phyloP scores from a whole-genome alignment of 371 early-diverging fungal species.

The Chytridium lagenaria region DNA sequence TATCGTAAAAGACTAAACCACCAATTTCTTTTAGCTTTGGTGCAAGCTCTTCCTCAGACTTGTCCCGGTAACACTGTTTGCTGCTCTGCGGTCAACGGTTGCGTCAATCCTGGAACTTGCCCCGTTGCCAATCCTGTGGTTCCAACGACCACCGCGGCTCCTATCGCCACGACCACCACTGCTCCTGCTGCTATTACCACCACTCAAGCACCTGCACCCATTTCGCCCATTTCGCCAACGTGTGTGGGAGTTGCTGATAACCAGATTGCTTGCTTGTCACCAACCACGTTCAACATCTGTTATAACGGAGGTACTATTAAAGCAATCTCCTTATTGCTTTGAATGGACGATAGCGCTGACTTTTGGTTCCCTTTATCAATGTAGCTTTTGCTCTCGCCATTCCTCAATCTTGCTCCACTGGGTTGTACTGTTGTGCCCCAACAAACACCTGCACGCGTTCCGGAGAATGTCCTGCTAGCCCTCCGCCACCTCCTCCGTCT shows the following conservation, averaged over 20 bases:
- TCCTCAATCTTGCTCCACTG: slow-evolving; percentile 11
- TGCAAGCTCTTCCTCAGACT: slow-evolving; percentile 9
- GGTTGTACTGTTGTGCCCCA: neutral
- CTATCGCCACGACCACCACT: neutral
- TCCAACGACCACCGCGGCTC: neutral
- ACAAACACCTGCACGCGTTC: neutral
- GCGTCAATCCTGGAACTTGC: slow-evolving; percentile 12
- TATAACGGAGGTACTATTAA: slow-evolving; percentile 24
- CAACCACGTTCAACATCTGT: slow-evolving; percentile 30
- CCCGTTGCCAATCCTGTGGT: neutral
- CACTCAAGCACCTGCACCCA: too few relatives aligned
- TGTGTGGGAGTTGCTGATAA: neutral
- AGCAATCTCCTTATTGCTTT: too few relatives aligned
- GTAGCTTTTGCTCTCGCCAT: slow-evolving; percentile 2
- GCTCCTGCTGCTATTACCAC: neutral
- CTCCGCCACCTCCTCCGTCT: neutral
- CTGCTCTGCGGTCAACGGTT: neutral
- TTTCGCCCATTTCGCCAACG: neutral
- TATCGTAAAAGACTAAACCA: too few relatives aligned
- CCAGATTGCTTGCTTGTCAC: slow-evolving; percentile 24
- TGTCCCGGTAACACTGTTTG: slow-evolving; percentile 14
- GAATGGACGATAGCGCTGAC: too few relatives aligned
- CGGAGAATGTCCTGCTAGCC: neutral
- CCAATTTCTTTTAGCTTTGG: slow-evolving; percentile 3
- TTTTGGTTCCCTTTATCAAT: too few relatives aligned